Evolutionary conservation across 2,329 filamentous ascomycete species (phyloP).

Genomic region (Calonectria pauciramosa): DNA sequence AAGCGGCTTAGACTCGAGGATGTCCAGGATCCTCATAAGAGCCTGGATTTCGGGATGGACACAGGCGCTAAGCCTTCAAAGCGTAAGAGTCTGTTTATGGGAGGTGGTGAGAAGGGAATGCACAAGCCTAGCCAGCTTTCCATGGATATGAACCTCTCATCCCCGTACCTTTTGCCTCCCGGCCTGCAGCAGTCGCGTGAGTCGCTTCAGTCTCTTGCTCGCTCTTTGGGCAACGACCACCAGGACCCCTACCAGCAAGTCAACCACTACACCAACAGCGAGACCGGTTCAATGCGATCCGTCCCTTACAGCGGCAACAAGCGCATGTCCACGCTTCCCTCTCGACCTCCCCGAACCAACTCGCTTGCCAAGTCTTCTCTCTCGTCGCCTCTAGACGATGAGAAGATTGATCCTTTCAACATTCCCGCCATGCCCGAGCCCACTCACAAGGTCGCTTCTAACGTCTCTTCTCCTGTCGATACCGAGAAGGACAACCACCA

Average conservation of each 20-base stretch:
- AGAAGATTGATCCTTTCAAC: slow-evolving; percentile 52
- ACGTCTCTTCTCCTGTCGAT: slow-evolving; percentile 40
- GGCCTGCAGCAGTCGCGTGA: slow-evolving; percentile 83
- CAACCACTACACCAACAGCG: slow-evolving; percentile 68
- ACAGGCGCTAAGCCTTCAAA: slow-evolving; percentile 50
- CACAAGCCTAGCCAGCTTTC: slow-evolving; percentile 69
- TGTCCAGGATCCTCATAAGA: slow-evolving; percentile 86
- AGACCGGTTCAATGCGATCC: slow-evolving; percentile 69
- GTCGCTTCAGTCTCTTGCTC: slow-evolving; percentile 87
- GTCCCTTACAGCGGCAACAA: slow-evolving; percentile 57
- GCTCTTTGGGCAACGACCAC: slow-evolving; percentile 78
- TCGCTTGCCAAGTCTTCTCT: slow-evolving; percentile 58
- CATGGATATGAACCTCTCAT: slow-evolving; percentile 82
- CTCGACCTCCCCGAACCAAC: slow-evolving; percentile 51
- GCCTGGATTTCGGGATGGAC: slow-evolving; percentile 90
- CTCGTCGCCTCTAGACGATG: slow-evolving; percentile 49
- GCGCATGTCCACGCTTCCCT: slow-evolving; percentile 48
- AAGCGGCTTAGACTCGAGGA: slow-evolving; percentile 83
- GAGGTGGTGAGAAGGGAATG: slow-evolving; percentile 68
- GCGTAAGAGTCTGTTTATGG: slow-evolving; percentile 52
- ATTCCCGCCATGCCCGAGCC: slow-evolving; percentile 51
- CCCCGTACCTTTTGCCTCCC: slow-evolving; percentile 94
- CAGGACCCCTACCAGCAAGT: slow-evolving; percentile 88
- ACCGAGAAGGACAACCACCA: slow-evolving; percentile 47
- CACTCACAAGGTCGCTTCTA: slow-evolving; percentile 41